Evolutionary conservation across 73 alveolate genomes (phyloP).

Genomic region (Tetrahymena elliotti): DNA sequence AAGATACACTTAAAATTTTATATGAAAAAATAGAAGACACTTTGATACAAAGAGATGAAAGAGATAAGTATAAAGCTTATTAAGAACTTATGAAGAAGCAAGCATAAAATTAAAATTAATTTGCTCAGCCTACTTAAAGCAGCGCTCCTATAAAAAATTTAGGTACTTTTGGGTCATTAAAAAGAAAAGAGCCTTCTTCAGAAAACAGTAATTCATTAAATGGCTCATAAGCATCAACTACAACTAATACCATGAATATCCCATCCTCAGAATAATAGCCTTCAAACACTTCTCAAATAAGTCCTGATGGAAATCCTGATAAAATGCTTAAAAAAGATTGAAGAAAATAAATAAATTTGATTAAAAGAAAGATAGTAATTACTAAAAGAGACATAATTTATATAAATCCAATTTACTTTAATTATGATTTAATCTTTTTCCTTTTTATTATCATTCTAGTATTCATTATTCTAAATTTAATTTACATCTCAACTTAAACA

Average conservation of each 20-base stretch:
- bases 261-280: background rate
- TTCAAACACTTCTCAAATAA: background rate
- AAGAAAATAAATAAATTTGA: background rate
- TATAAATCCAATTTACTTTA: too few relatives aligned
- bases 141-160: background rate
- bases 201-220: background rate
- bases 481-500: too few relatives aligned
- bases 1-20: background rate
- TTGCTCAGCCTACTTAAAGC: background rate
- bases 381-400: too few relatives aligned
- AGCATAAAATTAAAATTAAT: background rate
- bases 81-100: background rate
- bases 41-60: background rate
- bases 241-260: background rate
- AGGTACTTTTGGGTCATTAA: background rate
- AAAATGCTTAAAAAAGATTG: background rate
- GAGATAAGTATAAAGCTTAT: background rate
- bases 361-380: background rate
- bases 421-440: too few relatives aligned
- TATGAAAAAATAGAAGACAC: background rate
- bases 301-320: background rate
- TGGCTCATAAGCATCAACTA: too few relatives aligned
- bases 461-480: too few relatives aligned
- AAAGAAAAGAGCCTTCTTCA: background rate
- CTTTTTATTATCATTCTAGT: too few relatives aligned